Base-by-base conservation (phyloP, 257 asterid genomes). In the Agastache rugosa region DNA sequence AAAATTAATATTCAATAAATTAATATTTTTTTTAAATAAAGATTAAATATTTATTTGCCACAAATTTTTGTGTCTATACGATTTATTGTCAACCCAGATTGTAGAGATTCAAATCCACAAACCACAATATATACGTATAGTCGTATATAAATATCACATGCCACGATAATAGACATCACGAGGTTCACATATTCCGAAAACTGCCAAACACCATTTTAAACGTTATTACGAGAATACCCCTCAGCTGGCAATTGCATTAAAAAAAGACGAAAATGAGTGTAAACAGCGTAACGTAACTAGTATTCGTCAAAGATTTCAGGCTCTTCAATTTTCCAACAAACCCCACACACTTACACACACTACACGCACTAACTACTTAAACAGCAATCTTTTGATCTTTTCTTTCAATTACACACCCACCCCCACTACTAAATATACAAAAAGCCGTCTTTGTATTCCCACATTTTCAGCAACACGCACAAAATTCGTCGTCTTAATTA, bases 261-360 rank as follows among this genome's bases (percentile, higher is more conserved):
- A 22, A 11, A 25, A 48, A 55, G 10, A 55, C 2, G 27, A 53
- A 56, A 22, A 11, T 0, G 10, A n/a, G 59, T 17, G 63, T 25
- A 56, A 22, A 56, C 37, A 56, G 39, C 39, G 20, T 6, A 31
- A 5, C 16, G 4, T 37, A 73, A 61, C 51, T 3, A 6, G 53
- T 19, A 5, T 73, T 72, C 23, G 68, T 60, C 77, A 61, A 72
- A 47, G 9, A 66, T 39, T 67, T 75, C 68, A 67, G 35, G 45
- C 70, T 42, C 54, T 59, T 58, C 56, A 58, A 31, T 69, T 68
- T 58, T 25, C 50, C 50, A 67, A 59, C 63, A 39, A 22, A 34
- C 71, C 55, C 67, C 67, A 60, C 76, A n/a, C 80, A 69, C 23
- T 47, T 58, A 22, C 56, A 23, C 64, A 35, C 71, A 68, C 56